Evolutionary conservation across 2,329 filamentous ascomycete species (phyloP), one percentile per base, ranked within the genome.

Genomic region (Penicillium hordei): DNA sequence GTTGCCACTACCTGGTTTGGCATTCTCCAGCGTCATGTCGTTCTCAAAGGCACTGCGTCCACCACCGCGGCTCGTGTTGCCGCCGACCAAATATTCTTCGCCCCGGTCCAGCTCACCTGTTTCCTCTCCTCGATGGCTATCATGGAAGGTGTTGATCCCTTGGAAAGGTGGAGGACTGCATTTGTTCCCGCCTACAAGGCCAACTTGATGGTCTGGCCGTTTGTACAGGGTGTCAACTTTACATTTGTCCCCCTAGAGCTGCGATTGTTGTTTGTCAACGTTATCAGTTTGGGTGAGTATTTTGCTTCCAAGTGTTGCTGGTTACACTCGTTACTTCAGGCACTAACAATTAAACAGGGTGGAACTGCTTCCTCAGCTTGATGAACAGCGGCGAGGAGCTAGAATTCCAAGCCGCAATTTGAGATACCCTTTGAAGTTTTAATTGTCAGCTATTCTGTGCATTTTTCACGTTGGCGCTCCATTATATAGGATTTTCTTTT

Each of bases 151-250:
- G 76, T 70, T 9, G 79, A 82, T 64, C 84, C 86, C 0, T 75
- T 79, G 67, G 84, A 92, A 69, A 93, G 93, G 78, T 81, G 94
- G 55, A 77, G 84, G 59, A 86, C 83, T 68, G 89, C 84, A 59
- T 97, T 92, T 78, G 75, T 77, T 64, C 81, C 84, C 13, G 89
- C 90, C 33, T 83, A 96, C 69, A 83, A 83, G 73, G 88, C 90
- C 73, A 97, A 96, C 79, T 91, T 91, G 82, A 84, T 91, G 79
- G 76, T 97, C 55, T 97, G 93, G 93, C 93, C 93, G 4, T 80
- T 79, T 65, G 91, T 95, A 55, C 93, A 97, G 79, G 80, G 88
- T 53, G 82, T 88, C 70, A 97, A 97, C 81, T 97, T 97, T 79
- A 89, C 89, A 69, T 83, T 94, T 63, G 84, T 96, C 62, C 93